Evolutionary conservation across 2,329 filamentous ascomycete genomes (phyloP), one percentile per base, ranked within the genome.

Genomic region (Epichloe sp.): DNA sequence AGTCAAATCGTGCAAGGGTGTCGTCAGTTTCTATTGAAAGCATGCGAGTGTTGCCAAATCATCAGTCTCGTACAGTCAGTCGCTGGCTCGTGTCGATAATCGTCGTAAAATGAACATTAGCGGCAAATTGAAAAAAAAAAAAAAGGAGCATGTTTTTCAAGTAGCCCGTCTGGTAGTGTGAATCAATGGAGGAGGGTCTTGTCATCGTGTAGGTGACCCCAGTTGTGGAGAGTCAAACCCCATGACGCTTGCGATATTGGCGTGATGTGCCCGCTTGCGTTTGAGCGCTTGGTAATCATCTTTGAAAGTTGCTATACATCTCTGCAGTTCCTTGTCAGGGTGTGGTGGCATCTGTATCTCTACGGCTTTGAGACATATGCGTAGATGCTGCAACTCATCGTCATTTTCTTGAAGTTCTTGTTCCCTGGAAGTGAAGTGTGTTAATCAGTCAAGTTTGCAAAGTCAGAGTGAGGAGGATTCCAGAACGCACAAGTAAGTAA

Each of bases 231-330:
- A 59, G 50, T 60, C 59, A 43, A 62, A 54, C 37, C 58, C 62
- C 12, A 57, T 57, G 47, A 60, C 55, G 47, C 62, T 65, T 49
- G 57, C 55, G 49, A 63, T 57, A 50, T 56, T 65, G 38, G 59
- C 59, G 38, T 65, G 63, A 44, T 58, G 59, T 47, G 67, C 66
- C 35, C 70, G 69, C 57, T 68, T 72, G 52, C 70, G 68, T 63
- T 77, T 76, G 34, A 80, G 67, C 15, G 62, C 62, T 49, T 64
- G 63, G 51, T 78, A 83, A 59, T 83, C 79, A 35, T 74, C 64
- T 63, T 81, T 83, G 76, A 80, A 83, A 55, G 73, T 73, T 53
- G 72, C 67, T 55, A 83, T 82, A 62, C 77, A 79, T 54, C 75
- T 71, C 54, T 74, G 69, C 36, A 83, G 72, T 53, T 82, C 79